Base-by-base conservation (phyloP, 176 grass and related monocot genomes). In the Oryza meridionalis region DNA sequence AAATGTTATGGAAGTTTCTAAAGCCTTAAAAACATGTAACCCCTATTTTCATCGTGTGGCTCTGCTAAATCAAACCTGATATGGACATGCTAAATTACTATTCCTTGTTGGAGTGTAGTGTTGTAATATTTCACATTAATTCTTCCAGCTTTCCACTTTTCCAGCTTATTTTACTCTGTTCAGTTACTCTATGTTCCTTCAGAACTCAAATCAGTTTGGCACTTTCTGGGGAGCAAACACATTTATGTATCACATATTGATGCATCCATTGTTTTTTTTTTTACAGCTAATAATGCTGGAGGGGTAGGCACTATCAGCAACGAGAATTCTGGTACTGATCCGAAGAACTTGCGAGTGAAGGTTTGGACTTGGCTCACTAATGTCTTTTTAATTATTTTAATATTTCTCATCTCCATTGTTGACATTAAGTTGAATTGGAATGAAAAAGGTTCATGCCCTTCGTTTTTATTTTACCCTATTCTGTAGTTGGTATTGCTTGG, bases 401-500 rank as follows among this genome's bases (percentile, higher is more conserved):
- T 40, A 24, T 71, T 27, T 81, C 7, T 24, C 15, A 45, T 71
- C 68, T 71, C 19, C 27, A 38, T 78, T 78, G 26, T 85, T 85
- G 27, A 71, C 53, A 72, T 85, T 21, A 65, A 38, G 32, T 17
- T 73, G 40, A 65, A 63, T 72, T 12, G n/a, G 78, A 83, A 24
- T 65, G 46, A 38, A 12, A 12, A 83, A 42, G 35, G 7, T 8
- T 25, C 27, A 25, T 73, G 14, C 22, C 67, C 11, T 49, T 37
- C 35, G 6, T 37, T 37, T 37, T 37, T 37, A 6, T 1, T 37
- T 37, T 37, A 37, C 35, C 46, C 37, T 75, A 49, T 35, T 81
- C 63, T 90, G 80, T 75, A 97, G 91, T 83, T 97, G 70, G 91
- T 97, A 76, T 87, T 97, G 65, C 91, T 97, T 32, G 94, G 91